Evolutionary conservation across 371 early-diverging fungal species (phyloP).

Genomic region (Phascolomyces articulosus): DNA sequence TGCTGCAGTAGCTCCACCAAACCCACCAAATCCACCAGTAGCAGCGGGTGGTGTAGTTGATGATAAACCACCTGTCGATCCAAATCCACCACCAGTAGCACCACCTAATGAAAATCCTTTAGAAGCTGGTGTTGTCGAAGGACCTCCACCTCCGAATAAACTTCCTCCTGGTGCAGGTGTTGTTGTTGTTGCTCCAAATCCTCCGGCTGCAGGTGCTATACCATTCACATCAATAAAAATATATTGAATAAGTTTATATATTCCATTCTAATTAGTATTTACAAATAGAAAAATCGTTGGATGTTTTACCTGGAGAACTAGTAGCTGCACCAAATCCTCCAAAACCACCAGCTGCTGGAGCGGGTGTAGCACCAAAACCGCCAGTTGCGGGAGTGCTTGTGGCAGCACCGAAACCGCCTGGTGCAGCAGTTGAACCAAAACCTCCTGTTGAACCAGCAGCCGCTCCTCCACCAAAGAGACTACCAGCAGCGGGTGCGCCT

Average conservation of each 20-base stretch:
- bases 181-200: constrained; percentile 5
- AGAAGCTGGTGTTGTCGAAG: constrained; percentile 1
- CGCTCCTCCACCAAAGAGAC: constrained; percentile 13
- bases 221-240: no score
- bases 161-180: constrained; percentile 16
- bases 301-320: constrained; percentile 9
- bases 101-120: constrained; percentile 10
- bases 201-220: neutral
- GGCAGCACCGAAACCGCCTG: constrained; percentile 15
- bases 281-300: neutral
- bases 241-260: neutral
- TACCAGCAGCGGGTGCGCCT: neutral
- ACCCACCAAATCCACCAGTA: constrained; percentile 21
- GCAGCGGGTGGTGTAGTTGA: constrained; percentile 2
- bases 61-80: neutral
- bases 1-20: neutral
- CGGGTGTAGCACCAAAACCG: constrained; percentile 15
- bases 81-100: neutral
- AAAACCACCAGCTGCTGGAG: constrained; percentile 5
- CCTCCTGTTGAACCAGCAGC: constrained; percentile 8
- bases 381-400: constrained; percentile 14
- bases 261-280: neutral
- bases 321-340: constrained; percentile 17
- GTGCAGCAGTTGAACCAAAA: constrained; percentile 17
- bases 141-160: constrained; percentile 4